phyloP scores from a whole-genome alignment of 208 protist species.

The Acanthamoeba lenticulata region DNA sequence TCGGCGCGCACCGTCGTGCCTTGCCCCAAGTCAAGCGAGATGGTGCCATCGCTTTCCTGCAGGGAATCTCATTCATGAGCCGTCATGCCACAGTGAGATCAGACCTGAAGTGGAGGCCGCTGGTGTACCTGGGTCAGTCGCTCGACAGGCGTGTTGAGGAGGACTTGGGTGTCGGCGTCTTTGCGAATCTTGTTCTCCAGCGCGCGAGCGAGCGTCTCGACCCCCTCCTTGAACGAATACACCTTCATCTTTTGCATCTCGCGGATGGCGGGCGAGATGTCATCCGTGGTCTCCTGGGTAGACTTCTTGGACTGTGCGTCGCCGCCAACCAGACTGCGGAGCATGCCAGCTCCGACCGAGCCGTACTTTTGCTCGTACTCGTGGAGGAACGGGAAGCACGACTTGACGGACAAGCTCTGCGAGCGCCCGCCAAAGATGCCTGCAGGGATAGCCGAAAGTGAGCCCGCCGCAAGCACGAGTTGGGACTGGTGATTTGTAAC shows the following conservation, averaged over 20 bases:
- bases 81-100: too few relatives aligned
- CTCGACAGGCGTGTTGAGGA: background rate
- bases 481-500: background rate
- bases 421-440: slow-evolving; percentile 2
- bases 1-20: background rate
- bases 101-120: background rate
- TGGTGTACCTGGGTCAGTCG: background rate
- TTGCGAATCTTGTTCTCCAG: background rate
- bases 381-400: slow-evolving; percentile 38
- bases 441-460: background rate
- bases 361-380: slow-evolving; percentile 58
- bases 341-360: background rate
- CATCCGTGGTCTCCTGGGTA: background rate
- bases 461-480: background rate
- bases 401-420: background rate
- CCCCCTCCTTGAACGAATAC: slow-evolving; percentile 29
- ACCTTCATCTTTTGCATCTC: slow-evolving; percentile 47
- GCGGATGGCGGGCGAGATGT: background rate
- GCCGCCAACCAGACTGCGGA: background rate
- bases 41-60: background rate
- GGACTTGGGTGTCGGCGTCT: background rate
- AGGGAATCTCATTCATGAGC: too few relatives aligned
- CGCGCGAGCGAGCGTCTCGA: background rate
- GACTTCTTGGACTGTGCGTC: background rate
- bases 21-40: background rate